Evolutionary conservation across 805 yeast genomes (phyloP), one percentile per base, ranked within the genome.

Genomic region (Saccharomycopsis sp.): DNA sequence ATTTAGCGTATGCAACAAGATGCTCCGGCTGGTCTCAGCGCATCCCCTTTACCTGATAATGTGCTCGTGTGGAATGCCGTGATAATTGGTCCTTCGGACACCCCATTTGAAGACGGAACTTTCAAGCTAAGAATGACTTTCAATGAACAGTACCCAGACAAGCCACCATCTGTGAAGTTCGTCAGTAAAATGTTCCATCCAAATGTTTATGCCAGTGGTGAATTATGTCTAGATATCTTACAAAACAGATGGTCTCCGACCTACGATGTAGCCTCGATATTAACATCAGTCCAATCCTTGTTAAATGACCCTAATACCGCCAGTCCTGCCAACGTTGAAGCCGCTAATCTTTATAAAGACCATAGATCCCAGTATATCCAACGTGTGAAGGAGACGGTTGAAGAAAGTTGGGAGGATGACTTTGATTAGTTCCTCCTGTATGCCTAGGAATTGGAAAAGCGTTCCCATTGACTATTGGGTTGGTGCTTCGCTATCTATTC

Each of bases 171-270:
- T 58, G 99, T 94, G 52, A 87, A 89, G 70, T 94, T 94, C 70
- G 76, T 92, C 47, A 85, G 93, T 62, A 93, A 89, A 67, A 94
- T 94, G 97, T 94, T 94, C 72, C 99, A 94, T 70, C 99, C 99
- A 2, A 94, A 94, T 69, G 98, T 94, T 2, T 94, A 94, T 68
- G 96, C 96, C 8, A 81, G 86, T 53, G 99, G 99, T 24, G 98
- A 94, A 68, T 82, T 94, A 63, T 94, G 99, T 75, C 79, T 94
- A 63, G 99, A 94, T 74, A 94, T 94, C 64, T 76, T 94, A 64
- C 99, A 94, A 70, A 94, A 93, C 75, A 80, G 98, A 70, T 94
- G 99, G 99, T 87, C 96, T 24, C 99, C 99, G 12, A 94, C 99
- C 0, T 94, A 93, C 69, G 99, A 94, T 69, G 99, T 94, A 44